These are phyloP conservation scores for Fraxinus quadrangulata DNA, from an alignment of 257 asterid genomes.

Conservation along the genomic window DNA sequence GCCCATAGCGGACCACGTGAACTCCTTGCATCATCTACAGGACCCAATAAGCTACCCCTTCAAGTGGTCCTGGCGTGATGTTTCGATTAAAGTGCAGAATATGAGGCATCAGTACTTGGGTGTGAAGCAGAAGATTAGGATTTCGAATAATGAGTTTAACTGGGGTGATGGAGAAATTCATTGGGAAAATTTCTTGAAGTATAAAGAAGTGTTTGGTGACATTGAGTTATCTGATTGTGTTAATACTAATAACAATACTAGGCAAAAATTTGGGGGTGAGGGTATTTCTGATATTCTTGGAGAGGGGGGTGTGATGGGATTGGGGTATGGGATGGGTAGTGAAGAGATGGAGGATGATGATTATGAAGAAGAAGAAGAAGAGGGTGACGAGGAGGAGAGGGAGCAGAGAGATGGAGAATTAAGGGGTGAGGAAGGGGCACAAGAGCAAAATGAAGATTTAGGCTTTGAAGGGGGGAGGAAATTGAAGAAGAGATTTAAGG, in stretches of 20 bases:
- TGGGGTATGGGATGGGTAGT: conserved; percentile 55
- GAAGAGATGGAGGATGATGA: conserved; percentile 59
- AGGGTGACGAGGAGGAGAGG: conserved; percentile 36
- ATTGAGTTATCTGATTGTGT: conserved; percentile 53
- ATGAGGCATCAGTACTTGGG: conserved; percentile 98
- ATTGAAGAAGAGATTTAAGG: conserved; percentile 37
- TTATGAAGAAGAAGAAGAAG: conserved; percentile 40
- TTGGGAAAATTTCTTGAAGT: conserved; percentile 87
- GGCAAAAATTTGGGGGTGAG: conserved; percentile 48
- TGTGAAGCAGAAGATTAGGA: conserved; percentile 88
- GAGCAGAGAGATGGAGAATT: conserved; percentile 31
- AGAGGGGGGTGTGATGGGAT: conserved; percentile 28
- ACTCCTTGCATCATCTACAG: conserved; percentile 68
- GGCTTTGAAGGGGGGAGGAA: conserved; percentile 36
- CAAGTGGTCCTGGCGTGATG: conserved; percentile 99
- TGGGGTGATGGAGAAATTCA: conserved; percentile 92
- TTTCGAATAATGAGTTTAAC: conserved; percentile 57
- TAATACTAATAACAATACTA: conserved; percentile 16
- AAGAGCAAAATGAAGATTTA: conserved; percentile 40
- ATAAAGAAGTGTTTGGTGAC: conserved; percentile 91
- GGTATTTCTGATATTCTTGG: conserved; percentile 38
- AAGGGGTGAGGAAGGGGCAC: conserved; percentile 35
- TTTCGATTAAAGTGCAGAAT: conserved; percentile 89
- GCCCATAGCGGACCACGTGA: conserved; percentile 93
- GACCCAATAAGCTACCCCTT: conserved; percentile 84